Evolutionary conservation across 192 early-diverging fungal species (phyloP).

Genomic region (Gaertneriomyces sp.): DNA sequence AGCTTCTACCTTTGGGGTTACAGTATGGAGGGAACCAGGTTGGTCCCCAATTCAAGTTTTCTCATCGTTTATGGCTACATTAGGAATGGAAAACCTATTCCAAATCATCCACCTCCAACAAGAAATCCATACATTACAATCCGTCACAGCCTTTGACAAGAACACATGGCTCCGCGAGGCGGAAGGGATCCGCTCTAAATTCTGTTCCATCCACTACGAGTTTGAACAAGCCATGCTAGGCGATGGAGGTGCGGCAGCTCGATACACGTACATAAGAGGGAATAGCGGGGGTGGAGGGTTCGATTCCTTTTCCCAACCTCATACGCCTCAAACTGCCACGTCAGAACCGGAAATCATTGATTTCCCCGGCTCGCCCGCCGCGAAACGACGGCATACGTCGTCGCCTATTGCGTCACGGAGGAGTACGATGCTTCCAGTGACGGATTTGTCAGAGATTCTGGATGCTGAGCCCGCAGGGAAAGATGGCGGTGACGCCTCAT

Average conservation of each 20-base stretch:
- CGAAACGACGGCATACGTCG: too few species aligned
- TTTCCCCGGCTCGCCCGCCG: too few species aligned
- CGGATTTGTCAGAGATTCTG: too few species aligned
- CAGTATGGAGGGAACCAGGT: neutral
- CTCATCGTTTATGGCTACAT: neutral
- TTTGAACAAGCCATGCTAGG: slow-evolving; percentile 25
- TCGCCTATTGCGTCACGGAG: too few species aligned
- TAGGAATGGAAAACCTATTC: slow-evolving; percentile 43
- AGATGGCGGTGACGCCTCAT: too few species aligned
- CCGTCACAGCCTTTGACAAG: slow-evolving; percentile 44
- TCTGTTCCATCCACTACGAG: slow-evolving; percentile 29
- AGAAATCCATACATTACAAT: slow-evolving; percentile 41
- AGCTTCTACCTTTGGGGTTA: too few species aligned
- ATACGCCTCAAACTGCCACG: too few species aligned
- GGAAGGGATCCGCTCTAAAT: slow-evolving; percentile 36
- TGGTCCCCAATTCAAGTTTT: slow-evolving; percentile 13
- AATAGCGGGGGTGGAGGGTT: too few species aligned
- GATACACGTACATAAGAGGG: neutral
- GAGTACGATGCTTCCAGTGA: too few species aligned
- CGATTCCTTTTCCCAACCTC: too few species aligned
- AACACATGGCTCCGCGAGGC: slow-evolving; percentile 49
- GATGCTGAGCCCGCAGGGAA: too few species aligned
- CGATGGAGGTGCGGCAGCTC: neutral
- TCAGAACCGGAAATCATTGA: too few species aligned
- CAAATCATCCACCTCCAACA: slow-evolving; percentile 49